Evolutionary conservation across 305 asterid genomes (phyloP), one percentile per base, ranked within the genome.

Genomic region (Fraxinus angustifolia): DNA sequence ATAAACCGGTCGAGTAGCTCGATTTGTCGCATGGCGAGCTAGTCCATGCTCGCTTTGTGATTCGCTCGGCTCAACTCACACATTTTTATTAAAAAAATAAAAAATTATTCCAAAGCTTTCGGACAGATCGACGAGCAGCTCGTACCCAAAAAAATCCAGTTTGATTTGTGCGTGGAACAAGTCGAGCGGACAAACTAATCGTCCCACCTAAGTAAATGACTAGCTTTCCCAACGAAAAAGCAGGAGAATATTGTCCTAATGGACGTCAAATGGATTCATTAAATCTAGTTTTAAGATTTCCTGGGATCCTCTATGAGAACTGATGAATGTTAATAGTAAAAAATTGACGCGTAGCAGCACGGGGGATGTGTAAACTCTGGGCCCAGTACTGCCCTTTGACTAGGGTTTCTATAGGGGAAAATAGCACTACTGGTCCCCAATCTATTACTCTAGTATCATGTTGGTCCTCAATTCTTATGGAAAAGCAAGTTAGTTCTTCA

Each of bases 231-330:
- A 90, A 90, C 90, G 89, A 87, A 85, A 88, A 83, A 76, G 72
- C 48, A 38, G 73, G 83, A 48, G 90, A 85, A 91, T 88, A 87
- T 85, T 84, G 81, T 17, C 81, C 36, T 86, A 76, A 88, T 76
- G 95, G 91, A 91, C 90, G 90, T 89, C 86, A 88, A 84, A n/a
- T 62, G 28, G 83, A 84, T 80, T 87, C 86, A 85, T 86, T 73
- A 87, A 89, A 86, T 88, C 79, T 31, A 85, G 84, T 86, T 84
- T 23, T 76, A 81, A 78, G 86, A 84, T 74, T 79, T 77, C 48
- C 80, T 76, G 84, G 77, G 76, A 77, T 85, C 84, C 86, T 71
- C 72, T 62, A 2, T 83, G 85, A 87, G 81, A 84, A 85, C 70
- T 85, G 89, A 33, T 40, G 79, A 80, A 75, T 70, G 82, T 68